Evolutionary conservation across 73 alveolate genomes (phyloP), one percentile per base, ranked within the genome.

Genomic region (Blepharisma japonicum): DNA sequence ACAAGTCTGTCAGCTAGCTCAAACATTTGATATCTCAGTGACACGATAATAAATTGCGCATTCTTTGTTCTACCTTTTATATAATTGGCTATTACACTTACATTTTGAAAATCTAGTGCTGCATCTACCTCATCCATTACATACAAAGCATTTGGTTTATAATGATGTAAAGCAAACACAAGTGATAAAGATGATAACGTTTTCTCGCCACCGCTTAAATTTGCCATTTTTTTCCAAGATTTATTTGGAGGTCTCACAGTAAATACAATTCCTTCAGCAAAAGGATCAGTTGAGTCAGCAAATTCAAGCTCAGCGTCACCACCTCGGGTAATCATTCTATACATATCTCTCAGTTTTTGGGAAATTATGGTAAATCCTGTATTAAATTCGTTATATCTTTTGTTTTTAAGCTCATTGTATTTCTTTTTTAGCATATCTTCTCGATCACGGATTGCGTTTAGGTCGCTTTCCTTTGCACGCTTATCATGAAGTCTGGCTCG

Each of bases 101-200:
- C 99, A 78, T 95, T 95, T 79, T 92, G 89, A 78, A 85, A 87
- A 76, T 95, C 99, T n/a, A 95, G 77, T 48, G 99, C 99, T n/a
- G 99, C 99, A 80, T 95, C 99, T 61, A 90, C 92, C 79, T 91
- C 97, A 77, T 91, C 98, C 97, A 90, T 88, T 68, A 89, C 89
- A 77, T 90, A 93, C 42, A 93, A 83, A 14, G 97, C 88, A 45
- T 96, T 80, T 7, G 97, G 98, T 84, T 94, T 95, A 84, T 91
- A 95, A 80, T 91, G 96, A 86, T 95, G 99, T 61, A 95, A 78
- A 25, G 99, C 99, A 67, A 95, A 95, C 18, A 95, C 91, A 78
- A 95, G 87, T 21, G 96, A 68, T 14, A 95, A 81, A 6, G 98
- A 91, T 11, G 94, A 77, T 55, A 95, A 51, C 6, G 99, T 95